Conservation (phyloP, 805 yeast genomes). For the Monosporozyma unispora region DNA sequence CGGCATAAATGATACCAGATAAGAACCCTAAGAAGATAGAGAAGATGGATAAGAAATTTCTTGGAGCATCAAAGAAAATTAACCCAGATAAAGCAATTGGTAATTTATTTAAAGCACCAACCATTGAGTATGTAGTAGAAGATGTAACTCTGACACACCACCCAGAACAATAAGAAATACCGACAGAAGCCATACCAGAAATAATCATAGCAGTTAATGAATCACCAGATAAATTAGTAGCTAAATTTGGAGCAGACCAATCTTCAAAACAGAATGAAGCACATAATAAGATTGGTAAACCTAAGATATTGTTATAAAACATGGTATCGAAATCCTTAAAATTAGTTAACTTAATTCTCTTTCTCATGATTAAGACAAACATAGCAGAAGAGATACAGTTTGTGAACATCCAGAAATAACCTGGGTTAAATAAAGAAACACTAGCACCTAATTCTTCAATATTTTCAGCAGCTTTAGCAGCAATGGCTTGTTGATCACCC, state of each 20-base stretch:
- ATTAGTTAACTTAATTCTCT: conserved; percentile 92
- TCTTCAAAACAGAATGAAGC: conserved; percentile 78
- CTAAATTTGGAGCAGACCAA: conserved; percentile 80
- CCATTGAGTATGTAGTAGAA: conserved; percentile 98
- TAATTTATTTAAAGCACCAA: conserved; percentile 95
- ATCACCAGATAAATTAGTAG: conserved; percentile 62
- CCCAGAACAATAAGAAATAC: conserved; percentile 97
- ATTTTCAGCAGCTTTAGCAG: conserved; percentile 25
- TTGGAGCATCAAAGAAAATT: conserved; percentile 89
- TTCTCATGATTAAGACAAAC: conserved; percentile 91
- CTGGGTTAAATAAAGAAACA: conserved; percentile 44
- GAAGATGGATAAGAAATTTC: conserved; percentile 81
- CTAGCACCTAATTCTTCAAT: conserved; percentile 17
- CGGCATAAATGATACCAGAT: conserved; percentile 93
- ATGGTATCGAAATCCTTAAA: conserved; percentile 96
- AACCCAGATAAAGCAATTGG: conserved; percentile 96
- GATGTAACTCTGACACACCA: conserved; percentile 99
- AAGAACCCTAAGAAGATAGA: conserved; percentile 90
- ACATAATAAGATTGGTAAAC: conserved; percentile 77
- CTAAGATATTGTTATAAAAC: conserved; percentile 93
- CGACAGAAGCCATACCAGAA: conserved; percentile 91
- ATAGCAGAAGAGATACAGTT: conserved; percentile 93
- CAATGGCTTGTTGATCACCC: conserved; percentile 50
- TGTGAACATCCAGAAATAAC: conserved; percentile 94
- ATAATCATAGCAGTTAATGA: conserved; percentile 75